A percentile compares a stretch with the other conserved stretches of the same genome.
phyloP scores from a whole-genome alignment of 2,329 filamentous ascomycete species.

The Cadophora gregata region DNA sequence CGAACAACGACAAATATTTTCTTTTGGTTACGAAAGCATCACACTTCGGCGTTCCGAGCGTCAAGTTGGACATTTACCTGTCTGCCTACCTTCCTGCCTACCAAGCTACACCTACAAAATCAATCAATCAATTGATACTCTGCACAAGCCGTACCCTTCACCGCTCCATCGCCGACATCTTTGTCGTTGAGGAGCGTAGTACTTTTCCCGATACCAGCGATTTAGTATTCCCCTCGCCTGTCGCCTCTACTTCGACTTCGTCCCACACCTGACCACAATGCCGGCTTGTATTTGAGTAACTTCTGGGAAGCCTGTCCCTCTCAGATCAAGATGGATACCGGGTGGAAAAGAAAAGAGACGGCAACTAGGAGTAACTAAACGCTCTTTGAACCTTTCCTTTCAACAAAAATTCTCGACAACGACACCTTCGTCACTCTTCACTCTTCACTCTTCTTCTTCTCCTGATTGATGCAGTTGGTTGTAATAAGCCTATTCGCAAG shows the following conservation, averaged over 20 bases:
- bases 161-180: slow-evolving; percentile 1
- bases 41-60: slow-evolving; percentile 17
- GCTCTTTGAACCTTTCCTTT: slow-evolving; percentile 6
- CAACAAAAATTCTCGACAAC: background rate
- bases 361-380: background rate
- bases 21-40: slow-evolving; percentile 17
- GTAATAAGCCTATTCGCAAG: slow-evolving; percentile 12
- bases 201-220: slow-evolving; percentile 19
- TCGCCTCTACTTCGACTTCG: background rate
- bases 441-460: slow-evolving; percentile 1
- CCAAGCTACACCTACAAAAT: slow-evolving; percentile 5
- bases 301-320: too few species aligned
- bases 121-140: background rate
- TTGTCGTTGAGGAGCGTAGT: slow-evolving; percentile 4
- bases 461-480: slow-evolving; percentile 20
- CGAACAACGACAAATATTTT: slow-evolving; percentile 11
- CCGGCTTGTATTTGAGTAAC: too few species aligned
- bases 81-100: background rate
- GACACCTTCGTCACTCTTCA: slow-evolving; percentile 4
- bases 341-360: background rate
- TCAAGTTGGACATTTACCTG: background rate
- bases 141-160: background rate
- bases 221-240: background rate
- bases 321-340: background rate
- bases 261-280: background rate